Conservation (phyloP, 179 eudicot species). For the Silene vulgaris region DNA sequence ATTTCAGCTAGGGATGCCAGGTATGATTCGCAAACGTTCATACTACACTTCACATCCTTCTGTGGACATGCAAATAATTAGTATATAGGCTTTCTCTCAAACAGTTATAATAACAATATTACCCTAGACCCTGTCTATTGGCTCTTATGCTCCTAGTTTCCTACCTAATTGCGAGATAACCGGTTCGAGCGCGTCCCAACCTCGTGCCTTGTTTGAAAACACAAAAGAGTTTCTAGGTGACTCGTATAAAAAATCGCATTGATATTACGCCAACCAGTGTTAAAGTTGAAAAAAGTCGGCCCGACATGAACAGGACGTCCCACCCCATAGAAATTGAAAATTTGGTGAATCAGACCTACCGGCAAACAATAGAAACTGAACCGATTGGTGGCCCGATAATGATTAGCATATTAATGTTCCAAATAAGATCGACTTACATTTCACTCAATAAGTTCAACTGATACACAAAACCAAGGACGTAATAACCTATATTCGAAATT, state of each 20-base stretch:
- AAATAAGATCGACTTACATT: no score
- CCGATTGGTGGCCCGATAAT: no score
- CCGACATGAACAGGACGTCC: no score
- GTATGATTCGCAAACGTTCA: conserved; percentile 31
- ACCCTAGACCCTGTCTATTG: not conserved
- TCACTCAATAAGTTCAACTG: no score
- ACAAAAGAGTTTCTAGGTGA: not conserved
- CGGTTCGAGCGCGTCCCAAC: not conserved
- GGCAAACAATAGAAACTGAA: no score
- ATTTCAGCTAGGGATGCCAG: conserved; percentile 52
- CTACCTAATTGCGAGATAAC: not conserved
- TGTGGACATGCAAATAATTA: conserved; percentile 4
- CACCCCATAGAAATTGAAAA: no score
- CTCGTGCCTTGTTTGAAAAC: not conserved
- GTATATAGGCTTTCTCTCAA: not conserved
- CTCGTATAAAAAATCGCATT: no score
- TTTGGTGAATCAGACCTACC: no score
- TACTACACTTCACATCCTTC: not conserved
- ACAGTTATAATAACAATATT: not conserved
- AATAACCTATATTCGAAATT: no score
- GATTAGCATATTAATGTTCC: no score
- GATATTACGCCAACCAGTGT: no score
- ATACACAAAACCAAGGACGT: no score
- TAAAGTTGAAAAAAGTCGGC: not conserved
- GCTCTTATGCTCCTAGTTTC: not conserved